Conservation (phyloP, 192 early-diverging fungal genomes). For the Coemansia sp. region DNA sequence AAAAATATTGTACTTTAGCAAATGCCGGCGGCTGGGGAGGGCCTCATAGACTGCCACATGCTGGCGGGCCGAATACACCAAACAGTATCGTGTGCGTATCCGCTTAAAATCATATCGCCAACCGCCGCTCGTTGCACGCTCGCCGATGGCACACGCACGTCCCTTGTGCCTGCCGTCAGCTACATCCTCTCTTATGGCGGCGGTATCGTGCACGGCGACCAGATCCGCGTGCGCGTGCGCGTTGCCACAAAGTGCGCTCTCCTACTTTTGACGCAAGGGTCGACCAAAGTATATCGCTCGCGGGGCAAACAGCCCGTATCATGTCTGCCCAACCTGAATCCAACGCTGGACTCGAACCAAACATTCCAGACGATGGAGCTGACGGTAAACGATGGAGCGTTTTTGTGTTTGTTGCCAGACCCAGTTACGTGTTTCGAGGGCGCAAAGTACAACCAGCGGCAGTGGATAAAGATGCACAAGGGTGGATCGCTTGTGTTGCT, state of each 20-base stretch:
- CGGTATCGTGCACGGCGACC: constrained; percentile 74
- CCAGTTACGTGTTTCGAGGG: constrained; percentile 75
- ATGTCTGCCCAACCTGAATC: not conserved
- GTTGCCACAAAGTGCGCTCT: constrained; percentile 57
- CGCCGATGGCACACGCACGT: not conserved
- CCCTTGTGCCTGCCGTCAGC: constrained; percentile 23
- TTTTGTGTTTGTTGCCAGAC: constrained; percentile 69
- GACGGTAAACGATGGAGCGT: constrained; percentile 36
- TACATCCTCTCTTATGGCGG: constrained; percentile 79
- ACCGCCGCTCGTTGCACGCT: constrained; percentile 15
- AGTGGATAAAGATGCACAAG: constrained; percentile 39
- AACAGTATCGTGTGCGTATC: constrained; percentile 37
- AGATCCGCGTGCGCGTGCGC: constrained; percentile 56
- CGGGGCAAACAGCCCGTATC: constrained; percentile 11
- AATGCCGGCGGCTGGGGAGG: constrained; percentile 39
- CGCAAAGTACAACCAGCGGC: constrained; percentile 64
- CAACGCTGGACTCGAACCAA: constrained; percentile 7
- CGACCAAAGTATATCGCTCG: constrained; percentile 79
- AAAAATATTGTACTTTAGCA: not conserved
- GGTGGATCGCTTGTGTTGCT: constrained; percentile 66
- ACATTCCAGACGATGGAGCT: constrained; percentile 56
- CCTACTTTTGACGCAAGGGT: constrained; percentile 75
- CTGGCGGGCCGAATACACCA: constrained; percentile 33
- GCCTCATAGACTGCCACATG: constrained; percentile 38
- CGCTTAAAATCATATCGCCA: constrained; percentile 54